Conservation (phyloP, 2,329 filamentous ascomycete genomes). For the Nothomitra cinnamomea region DNA sequence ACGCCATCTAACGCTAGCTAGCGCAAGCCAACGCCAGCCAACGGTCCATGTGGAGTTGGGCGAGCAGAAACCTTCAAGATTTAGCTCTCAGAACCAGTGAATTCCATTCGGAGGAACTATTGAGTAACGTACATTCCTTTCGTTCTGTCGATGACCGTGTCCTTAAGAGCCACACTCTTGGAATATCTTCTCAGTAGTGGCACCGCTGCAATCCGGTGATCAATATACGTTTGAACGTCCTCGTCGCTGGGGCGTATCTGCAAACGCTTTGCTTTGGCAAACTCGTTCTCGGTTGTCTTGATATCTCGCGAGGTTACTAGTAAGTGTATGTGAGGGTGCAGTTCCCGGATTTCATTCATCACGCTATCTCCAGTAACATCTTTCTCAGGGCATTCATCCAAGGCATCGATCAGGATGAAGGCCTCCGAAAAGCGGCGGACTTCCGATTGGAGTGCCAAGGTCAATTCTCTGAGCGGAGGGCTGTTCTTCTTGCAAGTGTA, state of each 20-base stretch:
- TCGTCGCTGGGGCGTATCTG: slow-evolving; percentile 20
- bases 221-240: slow-evolving; percentile 20
- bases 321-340: not conserved
- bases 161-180: not conserved
- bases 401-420: slow-evolving; percentile 3
- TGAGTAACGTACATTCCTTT: not conserved
- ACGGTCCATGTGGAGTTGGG: slow-evolving; percentile 14
- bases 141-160: not conserved
- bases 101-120: not conserved
- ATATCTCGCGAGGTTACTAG: not conserved
- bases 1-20: too few relatives aligned
- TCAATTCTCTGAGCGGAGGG: not conserved
- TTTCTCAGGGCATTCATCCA: slow-evolving; percentile 4
- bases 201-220: slow-evolving; percentile 12
- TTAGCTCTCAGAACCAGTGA: too few relatives aligned
- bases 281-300: not conserved
- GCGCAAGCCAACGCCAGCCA: too few relatives aligned
- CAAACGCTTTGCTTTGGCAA: slow-evolving; percentile 3
- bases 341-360: not conserved
- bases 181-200: slow-evolving; percentile 1
- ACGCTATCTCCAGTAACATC: not conserved
- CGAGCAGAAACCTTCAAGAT: slow-evolving; percentile 13
- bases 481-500: not conserved
- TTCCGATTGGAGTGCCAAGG: not conserved
- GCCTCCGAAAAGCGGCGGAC: not conserved